These are phyloP conservation scores for Novymonas esmeraldas DNA, from an alignment of 208 protist species.

Conservation along the genomic window DNA sequence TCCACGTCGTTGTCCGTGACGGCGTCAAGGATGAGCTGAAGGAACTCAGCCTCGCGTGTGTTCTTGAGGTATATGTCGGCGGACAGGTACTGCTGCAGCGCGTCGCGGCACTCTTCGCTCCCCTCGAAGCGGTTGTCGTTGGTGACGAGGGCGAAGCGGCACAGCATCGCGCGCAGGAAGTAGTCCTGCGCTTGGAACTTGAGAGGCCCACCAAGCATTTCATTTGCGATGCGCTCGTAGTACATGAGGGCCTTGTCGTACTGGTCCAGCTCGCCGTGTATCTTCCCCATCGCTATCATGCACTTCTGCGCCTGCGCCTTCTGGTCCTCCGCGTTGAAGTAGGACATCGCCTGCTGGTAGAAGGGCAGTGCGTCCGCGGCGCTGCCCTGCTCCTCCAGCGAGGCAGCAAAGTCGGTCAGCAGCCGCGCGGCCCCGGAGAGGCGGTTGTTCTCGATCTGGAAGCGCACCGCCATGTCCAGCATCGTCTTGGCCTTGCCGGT, in stretches of 20 bases:
- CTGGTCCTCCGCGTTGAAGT: constrained; percentile 84
- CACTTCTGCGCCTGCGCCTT: constrained; percentile 78
- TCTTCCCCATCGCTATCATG: constrained; percentile 79
- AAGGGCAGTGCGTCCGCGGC: constrained; percentile 66
- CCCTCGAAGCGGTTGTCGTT: constrained; percentile 78
- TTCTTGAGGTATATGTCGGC: constrained; percentile 77
- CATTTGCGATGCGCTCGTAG: constrained; percentile 77
- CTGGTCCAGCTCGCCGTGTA: constrained; percentile 74
- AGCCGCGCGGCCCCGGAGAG: constrained; percentile 64
- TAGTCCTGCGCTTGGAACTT: constrained; percentile 90
- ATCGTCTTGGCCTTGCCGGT: constrained; percentile 55
- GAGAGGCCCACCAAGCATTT: constrained; percentile 73
- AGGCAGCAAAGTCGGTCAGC: constrained; percentile 74
- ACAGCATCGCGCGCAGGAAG: constrained; percentile 84
- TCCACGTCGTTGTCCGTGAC: constrained; percentile 72
- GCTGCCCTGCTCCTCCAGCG: constrained; percentile 55
- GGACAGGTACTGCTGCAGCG: constrained; percentile 65
- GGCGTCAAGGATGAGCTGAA: constrained; percentile 69
- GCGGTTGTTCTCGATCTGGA: constrained; percentile 79
- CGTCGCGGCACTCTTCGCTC: constrained; percentile 68
- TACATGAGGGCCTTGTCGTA: constrained; percentile 83
- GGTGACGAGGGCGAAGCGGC: constrained; percentile 71
- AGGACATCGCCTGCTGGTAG: constrained; percentile 83
- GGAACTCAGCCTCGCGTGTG: constrained; percentile 80
- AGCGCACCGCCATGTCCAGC: constrained; percentile 65